Conservation (phyloP, 129 eudicot species). For the Escallonia herrerae region DNA sequence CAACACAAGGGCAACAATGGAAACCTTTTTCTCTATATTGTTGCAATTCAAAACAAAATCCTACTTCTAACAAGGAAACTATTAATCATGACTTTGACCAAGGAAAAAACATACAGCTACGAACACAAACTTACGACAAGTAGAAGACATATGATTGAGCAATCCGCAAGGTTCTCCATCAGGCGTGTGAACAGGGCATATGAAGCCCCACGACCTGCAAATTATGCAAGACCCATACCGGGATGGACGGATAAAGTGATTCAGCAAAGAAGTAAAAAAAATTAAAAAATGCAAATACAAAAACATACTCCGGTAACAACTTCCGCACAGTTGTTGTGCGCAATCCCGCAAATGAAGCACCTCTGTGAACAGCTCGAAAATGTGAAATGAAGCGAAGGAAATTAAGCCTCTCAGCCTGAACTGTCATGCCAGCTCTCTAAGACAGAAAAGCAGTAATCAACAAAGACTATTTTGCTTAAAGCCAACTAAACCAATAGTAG, state of each 20-base stretch:
- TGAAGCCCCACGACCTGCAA: slow-evolving; percentile 89
- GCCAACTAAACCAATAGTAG: no score
- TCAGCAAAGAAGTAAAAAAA: neutral
- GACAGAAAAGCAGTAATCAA: no score
- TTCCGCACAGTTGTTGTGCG: slow-evolving; percentile 96
- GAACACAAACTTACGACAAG: slow-evolving; percentile 63
- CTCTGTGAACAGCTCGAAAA: slow-evolving; percentile 96
- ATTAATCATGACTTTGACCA: no score
- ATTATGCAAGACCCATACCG: neutral
- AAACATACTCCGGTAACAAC: slow-evolving; percentile 92
- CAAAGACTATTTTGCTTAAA: no score
- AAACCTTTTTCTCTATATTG: no score
- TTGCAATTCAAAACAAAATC: no score
- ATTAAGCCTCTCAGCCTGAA: slow-evolving; percentile 82
- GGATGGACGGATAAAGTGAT: neutral
- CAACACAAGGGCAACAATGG: no score
- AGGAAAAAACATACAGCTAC: no score
- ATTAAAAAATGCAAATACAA: neutral
- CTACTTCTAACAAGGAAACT: no score
- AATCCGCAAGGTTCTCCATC: slow-evolving; percentile 98
- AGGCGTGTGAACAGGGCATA: slow-evolving; percentile 99
- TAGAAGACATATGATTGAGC: slow-evolving; percentile 74
- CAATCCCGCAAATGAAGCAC: slow-evolving; percentile 86
- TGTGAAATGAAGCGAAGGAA: slow-evolving; percentile 78
- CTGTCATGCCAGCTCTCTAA: slow-evolving; percentile 88